These are phyloP conservation scores for Comarum palustre DNA, from an alignment of 306 rosid genomes.

Conservation along the genomic window DNA sequence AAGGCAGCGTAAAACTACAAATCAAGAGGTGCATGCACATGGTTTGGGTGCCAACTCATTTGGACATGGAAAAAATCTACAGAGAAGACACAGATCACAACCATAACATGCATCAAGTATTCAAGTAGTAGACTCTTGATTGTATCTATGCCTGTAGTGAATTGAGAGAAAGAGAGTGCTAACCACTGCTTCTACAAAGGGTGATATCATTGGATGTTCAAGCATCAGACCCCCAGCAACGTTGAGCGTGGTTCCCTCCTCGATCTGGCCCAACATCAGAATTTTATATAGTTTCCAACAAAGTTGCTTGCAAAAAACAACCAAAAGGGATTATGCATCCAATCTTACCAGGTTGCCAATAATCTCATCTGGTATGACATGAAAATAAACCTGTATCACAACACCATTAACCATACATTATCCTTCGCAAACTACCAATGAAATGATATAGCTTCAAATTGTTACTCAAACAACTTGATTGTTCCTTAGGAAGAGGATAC, in stretches of 20 bases:
- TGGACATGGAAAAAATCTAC: neutral
- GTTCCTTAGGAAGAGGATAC: neutral
- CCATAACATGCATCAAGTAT: constrained; percentile 8
- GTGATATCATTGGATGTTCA: constrained; percentile 82
- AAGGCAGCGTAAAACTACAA: neutral
- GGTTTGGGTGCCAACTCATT: neutral
- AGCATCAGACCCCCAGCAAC: constrained; percentile 92
- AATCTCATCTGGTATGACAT: constrained; percentile 73
- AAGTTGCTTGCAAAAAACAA: constrained; percentile 25
- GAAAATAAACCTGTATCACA: constrained; percentile 73
- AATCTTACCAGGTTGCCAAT: constrained; percentile 66
- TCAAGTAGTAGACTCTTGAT: neutral
- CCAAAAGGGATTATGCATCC: constrained; percentile 8
- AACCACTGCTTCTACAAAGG: constrained; percentile 89
- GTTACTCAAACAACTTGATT: neutral
- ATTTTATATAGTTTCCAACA: constrained; percentile 34
- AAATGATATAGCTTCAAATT: neutral
- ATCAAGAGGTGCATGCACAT: neutral
- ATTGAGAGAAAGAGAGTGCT: constrained; percentile 27
- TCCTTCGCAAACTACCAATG: constrained; percentile 9
- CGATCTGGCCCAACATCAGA: constrained; percentile 59
- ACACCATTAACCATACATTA: constrained; percentile 24
- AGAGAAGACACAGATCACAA: neutral
- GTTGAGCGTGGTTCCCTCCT: constrained; percentile 65
- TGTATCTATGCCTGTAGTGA: constrained; percentile 12